Conservation (phyloP, 345 rosid genomes). For the Moringa oleifera region DNA sequence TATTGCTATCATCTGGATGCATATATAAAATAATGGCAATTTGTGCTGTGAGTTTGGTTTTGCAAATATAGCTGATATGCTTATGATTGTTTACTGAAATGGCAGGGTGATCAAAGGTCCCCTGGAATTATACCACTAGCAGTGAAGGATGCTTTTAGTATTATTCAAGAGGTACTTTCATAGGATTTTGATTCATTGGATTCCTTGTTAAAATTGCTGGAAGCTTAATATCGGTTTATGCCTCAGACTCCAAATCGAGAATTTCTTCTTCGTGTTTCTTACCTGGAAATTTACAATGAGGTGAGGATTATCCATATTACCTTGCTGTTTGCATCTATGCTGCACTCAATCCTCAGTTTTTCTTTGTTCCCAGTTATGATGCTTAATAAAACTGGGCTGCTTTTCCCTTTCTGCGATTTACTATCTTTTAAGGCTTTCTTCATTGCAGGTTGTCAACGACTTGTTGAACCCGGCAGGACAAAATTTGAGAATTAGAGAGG, state of each 20-base stretch:
- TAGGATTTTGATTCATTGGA: conserved; percentile 11
- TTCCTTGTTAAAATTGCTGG: conserved; percentile 17
- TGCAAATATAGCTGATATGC: neutral
- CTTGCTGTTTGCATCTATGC: neutral
- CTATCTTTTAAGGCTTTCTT: conserved; percentile 18
- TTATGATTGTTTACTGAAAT: conserved; percentile 11
- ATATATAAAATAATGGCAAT: too few species aligned
- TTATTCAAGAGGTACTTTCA: conserved; percentile 86
- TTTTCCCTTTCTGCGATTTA: conserved; percentile 14
- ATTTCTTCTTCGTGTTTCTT: conserved; percentile 95
- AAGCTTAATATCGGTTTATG: conserved; percentile 16
- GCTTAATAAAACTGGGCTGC: conserved; percentile 10
- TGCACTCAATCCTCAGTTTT: conserved; percentile 9
- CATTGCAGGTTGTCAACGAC: conserved; percentile 90
- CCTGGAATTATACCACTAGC: conserved; percentile 97
- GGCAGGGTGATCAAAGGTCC: conserved; percentile 99
- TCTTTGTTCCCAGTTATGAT: conserved; percentile 10
- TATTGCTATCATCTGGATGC: neutral
- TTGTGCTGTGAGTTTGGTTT: neutral
- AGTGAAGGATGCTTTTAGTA: conserved; percentile 94
- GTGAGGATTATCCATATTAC: conserved; percentile 35
- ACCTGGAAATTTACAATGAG: conserved; percentile 98
- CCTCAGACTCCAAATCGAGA: conserved; percentile 85
- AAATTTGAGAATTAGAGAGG: conserved; percentile 96
- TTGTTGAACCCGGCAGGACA: conserved; percentile 96